Percentiles rank a stretch among this genome's conserved stretches.
Conservation (phyloP, 805 yeast species). For the Hanseniaspora singularis region DNA sequence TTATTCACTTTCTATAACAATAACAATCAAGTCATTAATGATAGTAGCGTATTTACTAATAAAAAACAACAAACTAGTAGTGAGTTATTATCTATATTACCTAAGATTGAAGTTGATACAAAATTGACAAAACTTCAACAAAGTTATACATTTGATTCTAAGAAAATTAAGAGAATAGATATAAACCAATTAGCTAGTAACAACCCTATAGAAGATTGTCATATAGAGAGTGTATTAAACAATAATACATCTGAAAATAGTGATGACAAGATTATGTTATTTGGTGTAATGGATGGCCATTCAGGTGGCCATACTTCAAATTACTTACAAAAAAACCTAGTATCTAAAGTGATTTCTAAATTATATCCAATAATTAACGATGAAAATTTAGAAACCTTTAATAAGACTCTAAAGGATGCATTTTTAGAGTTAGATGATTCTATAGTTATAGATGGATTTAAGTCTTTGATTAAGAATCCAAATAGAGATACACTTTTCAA, state of each 20-base stretch:
- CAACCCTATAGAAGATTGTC: constrained; percentile 88
- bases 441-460: constrained; percentile 64
- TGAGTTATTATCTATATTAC: constrained; percentile 36
- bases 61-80: not conserved
- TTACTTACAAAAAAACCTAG: constrained; percentile 68
- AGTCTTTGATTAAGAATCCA: constrained; percentile 55
- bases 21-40: not conserved
- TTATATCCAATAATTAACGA: constrained; percentile 41
- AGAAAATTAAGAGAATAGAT: constrained; percentile 72
- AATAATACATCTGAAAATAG: constrained; percentile 33
- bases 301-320: constrained; percentile 90
- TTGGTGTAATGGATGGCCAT: constrained; percentile 95
- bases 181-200: constrained; percentile 82
- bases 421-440: constrained; percentile 77
- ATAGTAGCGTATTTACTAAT: not conserved
- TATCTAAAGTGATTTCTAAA: constrained; percentile 65
- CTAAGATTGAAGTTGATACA: constrained; percentile 59
- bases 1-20: not conserved
- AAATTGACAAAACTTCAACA: constrained; percentile 65
- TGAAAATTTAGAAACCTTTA: constrained; percentile 56
- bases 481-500: constrained; percentile 43
- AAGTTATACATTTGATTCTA: constrained; percentile 65
- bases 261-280: constrained; percentile 76
- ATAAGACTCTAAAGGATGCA: constrained; percentile 68
- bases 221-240: constrained; percentile 69